Evolutionary conservation across 805 yeast genomes (phyloP), one percentile per base, ranked within the genome.

Genomic region (Starmerella etchellsii): DNA sequence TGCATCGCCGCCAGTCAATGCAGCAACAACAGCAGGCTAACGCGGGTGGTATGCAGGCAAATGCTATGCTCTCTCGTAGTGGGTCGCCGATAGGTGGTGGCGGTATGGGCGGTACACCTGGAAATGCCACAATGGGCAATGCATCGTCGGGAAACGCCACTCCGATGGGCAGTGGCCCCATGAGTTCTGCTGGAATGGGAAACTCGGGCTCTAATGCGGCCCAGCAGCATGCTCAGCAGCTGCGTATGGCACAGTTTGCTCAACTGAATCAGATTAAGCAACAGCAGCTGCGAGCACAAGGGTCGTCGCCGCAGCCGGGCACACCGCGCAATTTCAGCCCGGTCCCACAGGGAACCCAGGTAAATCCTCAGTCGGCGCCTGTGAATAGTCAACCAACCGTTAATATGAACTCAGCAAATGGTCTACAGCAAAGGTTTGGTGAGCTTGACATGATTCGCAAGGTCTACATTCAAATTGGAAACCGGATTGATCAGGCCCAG

Each of bases 351-450:
- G 48, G 39, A 29, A 48, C 31, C 37, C 51, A 41, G 31, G 39
- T 22, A 16, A 15, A 11, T 19, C 49, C 32, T 40, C 51, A 33
- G 36, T 39, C 34, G 29, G 45, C 39, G 36, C 46, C 41, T 32
- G 39, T 34, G 18, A 43, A 31, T 23, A 16, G 16, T 3, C 34
- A 30, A n/a, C 36, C 40, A 11, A 38, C 50, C 8, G 46, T 47
- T 20, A 47, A 47, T 28, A 31, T 50, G 44, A 36, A 36, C 22
- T 34, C 46, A 3, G 49, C 42, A 15, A 42, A 38, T 18, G 55
- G 51, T 7, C 28, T 45, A 29, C 55, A 52, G 42, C 53, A 52
- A 44, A 53, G 55, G 10, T 48, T 43, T 23, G 44, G 42, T 14
- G 44, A 43, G 34, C 35, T 52, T 27, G 54, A 52, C 28, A 52